Base-by-base conservation (phyloP, 2,329 filamentous ascomycete genomes). In the Orbilia blumenaviensis region DNA sequence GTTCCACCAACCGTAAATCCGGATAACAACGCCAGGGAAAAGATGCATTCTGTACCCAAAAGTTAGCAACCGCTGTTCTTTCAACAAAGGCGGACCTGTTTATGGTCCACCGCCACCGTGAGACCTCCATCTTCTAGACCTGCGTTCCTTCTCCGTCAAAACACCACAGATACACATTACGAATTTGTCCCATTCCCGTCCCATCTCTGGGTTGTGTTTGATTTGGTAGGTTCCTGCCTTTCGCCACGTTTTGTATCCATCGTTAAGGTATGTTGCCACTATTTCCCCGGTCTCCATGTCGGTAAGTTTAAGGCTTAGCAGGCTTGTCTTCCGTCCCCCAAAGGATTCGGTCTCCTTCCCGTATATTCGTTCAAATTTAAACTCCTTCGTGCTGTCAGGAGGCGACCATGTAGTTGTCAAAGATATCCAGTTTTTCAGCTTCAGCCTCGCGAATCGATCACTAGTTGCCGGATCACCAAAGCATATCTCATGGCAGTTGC, bases 171-270 rank as follows among this genome's bases (percentile, higher is more conserved):
- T 27, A 25, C 32, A 66, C 0, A 74, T 25, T 1, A 74, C 69
- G 16, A 27, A 66, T 23, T 74, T 66, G 16, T 74, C 69, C 69
- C 69, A 74, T 3, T 74, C 52, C 2, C 61, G 61, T 23, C 61
- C 69, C 10, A 74, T 12, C 3, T 61, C 61, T 3, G 69, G 69
- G 32, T 74, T 74, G 7, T 27, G 34, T 46, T 74, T 74, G 29
- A 74, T 74, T 16, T 74, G 69, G 21, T 61, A 74, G 7, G 69
- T 74, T 3, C 61, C 69, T 1, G 69, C 69, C 44, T 62, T 74
- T 10, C 69, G 52, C 69, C 69, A 74, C 0, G 69, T 74, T 10
- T 66, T 61, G 14, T 42, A 44, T 10, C 69, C 69, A 32, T 74
- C 61, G 25, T 74, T 74, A 1, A 74, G 16, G 27, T 74, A 74